Base-by-base conservation (phyloP, 176 grass and related monocot species). In the Poa pratensis region DNA sequence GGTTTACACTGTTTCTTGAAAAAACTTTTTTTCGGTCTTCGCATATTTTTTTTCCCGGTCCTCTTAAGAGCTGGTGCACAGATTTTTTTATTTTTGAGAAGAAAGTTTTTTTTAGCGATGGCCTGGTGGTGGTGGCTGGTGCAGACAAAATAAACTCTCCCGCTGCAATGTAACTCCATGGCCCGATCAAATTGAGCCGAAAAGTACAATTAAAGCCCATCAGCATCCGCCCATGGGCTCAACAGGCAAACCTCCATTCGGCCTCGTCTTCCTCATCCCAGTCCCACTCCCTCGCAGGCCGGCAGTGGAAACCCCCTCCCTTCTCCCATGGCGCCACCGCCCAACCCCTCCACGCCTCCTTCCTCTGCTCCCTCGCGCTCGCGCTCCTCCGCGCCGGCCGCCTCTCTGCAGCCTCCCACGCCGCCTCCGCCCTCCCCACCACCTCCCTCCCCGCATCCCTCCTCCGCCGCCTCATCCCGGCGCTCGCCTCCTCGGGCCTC, bases 391-490 rank as follows among this genome's bases (percentile, higher is more conserved):
- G 88, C 43, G 88, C 88, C 32, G 88, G 83, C 73, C 83, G 83
- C 54, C 79, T 86, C 83, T 54, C 88, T 64, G 72, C 79, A 9
- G 64, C 88, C 64, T 71, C 88, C 79, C 23, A 77, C 43, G 1
- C 86, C 83, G 72, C 75, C 13, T 72, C 63, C 79, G 43, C 79
- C 37, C 63, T 90, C 19, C 55, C 79, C 13, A 8, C 83, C 59
- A 14, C 69, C 3, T 5, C 46, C 46, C 82, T 24, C 27, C 73
- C 88, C 63, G 52, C 72, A 0, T n/a, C 52, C 63, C 53, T 90
- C 45, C 88, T 82, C 65, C 88, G 83, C 73, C 88, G 88, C 45
- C 83, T 90, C 73, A 14, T 90, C 88, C 88, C 88, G 30, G 83
- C 88, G 6, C 83, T 90, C n/a, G 77, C 76, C 39, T 81, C 69